Conservation (phyloP, 2,329 filamentous ascomycete genomes). For the Sphaerulina populicola region DNA sequence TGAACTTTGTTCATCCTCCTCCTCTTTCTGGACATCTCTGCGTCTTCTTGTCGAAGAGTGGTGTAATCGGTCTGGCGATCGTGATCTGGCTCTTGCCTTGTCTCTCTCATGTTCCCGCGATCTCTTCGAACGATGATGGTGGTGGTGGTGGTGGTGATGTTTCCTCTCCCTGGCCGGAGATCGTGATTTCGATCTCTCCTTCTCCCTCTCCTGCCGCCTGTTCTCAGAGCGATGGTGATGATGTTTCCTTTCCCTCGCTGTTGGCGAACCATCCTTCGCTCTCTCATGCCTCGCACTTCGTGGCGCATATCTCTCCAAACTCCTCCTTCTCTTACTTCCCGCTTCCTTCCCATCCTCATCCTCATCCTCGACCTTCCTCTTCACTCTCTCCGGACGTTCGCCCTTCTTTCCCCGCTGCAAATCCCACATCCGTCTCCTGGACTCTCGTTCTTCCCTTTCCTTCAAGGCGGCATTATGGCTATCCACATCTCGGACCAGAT, state of each 20-base stretch:
- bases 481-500: constrained; percentile 81
- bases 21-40: background rate
- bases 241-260: background rate
- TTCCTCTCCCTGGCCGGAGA: constrained; percentile 50
- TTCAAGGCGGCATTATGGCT: constrained; percentile 80
- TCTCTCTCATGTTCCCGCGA: background rate
- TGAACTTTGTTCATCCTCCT: constrained; percentile 40
- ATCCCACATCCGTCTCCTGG: constrained; percentile 58
- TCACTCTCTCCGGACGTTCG: background rate
- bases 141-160: background rate
- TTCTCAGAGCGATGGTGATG: background rate
- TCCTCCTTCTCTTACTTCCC: background rate
- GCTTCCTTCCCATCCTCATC: background rate
- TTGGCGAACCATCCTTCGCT: constrained; percentile 5
- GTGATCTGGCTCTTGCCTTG: background rate
- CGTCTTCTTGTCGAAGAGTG: background rate
- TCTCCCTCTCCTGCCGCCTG: background rate
- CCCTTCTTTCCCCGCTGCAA: constrained; percentile 33
- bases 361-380: constrained; percentile 1
- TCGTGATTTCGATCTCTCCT: constrained; percentile 46
- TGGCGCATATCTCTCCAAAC: constrained; percentile 2
- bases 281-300: constrained; percentile 4
- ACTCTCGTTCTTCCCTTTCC: constrained; percentile 75
- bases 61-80: background rate
- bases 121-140: background rate